Evolutionary conservation across 2,329 filamentous ascomycete species (phyloP), one percentile per base, ranked within the genome.

Genomic region (Beauveria australis): DNA sequence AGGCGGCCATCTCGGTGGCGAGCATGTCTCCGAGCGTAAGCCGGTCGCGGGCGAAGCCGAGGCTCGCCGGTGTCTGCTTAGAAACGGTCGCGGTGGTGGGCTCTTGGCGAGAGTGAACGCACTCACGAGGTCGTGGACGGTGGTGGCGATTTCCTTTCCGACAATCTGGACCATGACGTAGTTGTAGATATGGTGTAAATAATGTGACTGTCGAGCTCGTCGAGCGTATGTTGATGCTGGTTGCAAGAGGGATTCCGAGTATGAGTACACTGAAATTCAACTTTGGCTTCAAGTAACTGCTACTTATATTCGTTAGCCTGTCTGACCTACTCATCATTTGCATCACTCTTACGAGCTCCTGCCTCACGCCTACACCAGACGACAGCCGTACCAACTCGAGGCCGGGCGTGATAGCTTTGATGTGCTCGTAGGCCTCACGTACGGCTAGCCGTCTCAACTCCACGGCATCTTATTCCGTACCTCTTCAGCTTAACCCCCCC

Each of bases 41-140:
- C 48, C 51, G 30, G 5, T 59, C 40, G 40, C 37, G 33, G 48
- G 56, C 48, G 24, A 53, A 28, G 40, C 48, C 56, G n/a, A 59
- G 53, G 48, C 56, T 48, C 53, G 19, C 4, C 6, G 16, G 65
- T 76, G 76, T 78, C 10, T 53, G 62, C 62, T 44, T 12, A 30
- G 3, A 30, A 63, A 59, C 9, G 9, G 49, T 51, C 16, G 19
- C 30, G 28, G 19, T 10, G 9, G 26, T 16, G 18, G 5, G 24
- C 19, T 6, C 14, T 28, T 40, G 30, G 26, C 1, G 44, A 30
- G 54, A 6, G 2, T 51, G 33, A 49, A 66, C 72, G 61, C 72
- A 80, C 79, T 75, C 80, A 84, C 82, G 44, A 83, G 74, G 64
- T 82, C 81, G 66, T 76, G 82, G 69, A 81, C 82, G 51, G 79